Conservation (phyloP, 1,284 basidiomycete species). For the Ceratobasidium sp. region DNA sequence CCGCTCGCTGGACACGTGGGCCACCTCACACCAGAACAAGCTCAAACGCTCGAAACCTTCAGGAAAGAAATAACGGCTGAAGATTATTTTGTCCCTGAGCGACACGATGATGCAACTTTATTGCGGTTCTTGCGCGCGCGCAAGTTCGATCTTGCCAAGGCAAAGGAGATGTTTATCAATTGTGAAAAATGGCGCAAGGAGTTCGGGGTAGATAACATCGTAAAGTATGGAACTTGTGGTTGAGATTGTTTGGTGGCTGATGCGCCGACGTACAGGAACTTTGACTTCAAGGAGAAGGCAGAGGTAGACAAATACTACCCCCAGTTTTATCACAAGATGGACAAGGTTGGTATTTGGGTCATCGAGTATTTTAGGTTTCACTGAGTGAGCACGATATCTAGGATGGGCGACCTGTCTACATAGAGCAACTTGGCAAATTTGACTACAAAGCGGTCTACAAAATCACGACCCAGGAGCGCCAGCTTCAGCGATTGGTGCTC, state of each 20-base stretch:
- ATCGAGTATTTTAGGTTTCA: neutral
- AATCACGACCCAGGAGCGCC: slow-evolving; percentile 86
- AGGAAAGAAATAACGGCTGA: slow-evolving; percentile 71
- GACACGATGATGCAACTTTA: slow-evolving; percentile 82
- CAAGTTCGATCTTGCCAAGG: slow-evolving; percentile 85
- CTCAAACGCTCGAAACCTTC: slow-evolving; percentile 75
- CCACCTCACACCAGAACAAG: slow-evolving; percentile 56
- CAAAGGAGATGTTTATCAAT: slow-evolving; percentile 84
- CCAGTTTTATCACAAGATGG: slow-evolving; percentile 95
- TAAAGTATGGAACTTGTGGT: slow-evolving; percentile 62
- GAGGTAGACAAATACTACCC: slow-evolving; percentile 94
- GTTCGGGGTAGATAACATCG: slow-evolving; percentile 87
- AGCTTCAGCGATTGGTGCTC: slow-evolving; percentile 86
- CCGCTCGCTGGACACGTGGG: slow-evolving; percentile 43
- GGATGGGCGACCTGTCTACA: slow-evolving; percentile 96
- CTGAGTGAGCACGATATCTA: slow-evolving; percentile 49
- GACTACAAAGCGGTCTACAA: slow-evolving; percentile 85
- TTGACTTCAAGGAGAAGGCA: slow-evolving; percentile 86
- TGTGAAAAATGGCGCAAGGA: slow-evolving; percentile 93
- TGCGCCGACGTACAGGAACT: slow-evolving; percentile 62
- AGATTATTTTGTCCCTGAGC: slow-evolving; percentile 67
- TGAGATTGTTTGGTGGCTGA: neutral
- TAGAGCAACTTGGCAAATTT: slow-evolving; percentile 91
- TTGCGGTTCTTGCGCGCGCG: slow-evolving; percentile 92
- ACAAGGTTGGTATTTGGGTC: slow-evolving; percentile 69